phyloP scores from a whole-genome alignment of 345 rosid species.

The Euphorbia pulcherrima region DNA sequence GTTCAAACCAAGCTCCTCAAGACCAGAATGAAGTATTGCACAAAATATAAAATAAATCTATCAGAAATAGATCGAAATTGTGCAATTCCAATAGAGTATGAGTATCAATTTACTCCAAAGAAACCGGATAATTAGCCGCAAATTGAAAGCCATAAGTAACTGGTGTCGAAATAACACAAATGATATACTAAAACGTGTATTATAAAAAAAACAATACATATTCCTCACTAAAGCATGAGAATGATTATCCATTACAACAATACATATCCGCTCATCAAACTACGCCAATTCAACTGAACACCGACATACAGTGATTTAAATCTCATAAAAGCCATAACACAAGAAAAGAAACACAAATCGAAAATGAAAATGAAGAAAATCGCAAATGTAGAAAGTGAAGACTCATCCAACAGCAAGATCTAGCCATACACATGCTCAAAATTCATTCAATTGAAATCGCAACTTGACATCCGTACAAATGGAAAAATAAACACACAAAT shows the following conservation, averaged over 20 bases:
- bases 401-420: conserved; percentile 24
- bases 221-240: neutral
- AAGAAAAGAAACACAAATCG: neutral
- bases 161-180: neutral
- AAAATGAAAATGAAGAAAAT: neutral
- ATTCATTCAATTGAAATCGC: conserved; percentile 7
- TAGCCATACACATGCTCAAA: conserved; percentile 5
- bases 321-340: neutral
- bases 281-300: neutral
- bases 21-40: neutral
- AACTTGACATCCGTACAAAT: neutral
- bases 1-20: neutral
- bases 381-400: neutral
- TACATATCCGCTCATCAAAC: neutral
- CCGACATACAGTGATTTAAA: conserved; percentile 24
- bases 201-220: neutral
- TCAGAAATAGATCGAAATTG: neutral
- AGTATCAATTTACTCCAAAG: neutral
- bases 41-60: neutral
- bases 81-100: neutral
- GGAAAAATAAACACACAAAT: neutral
- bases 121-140: neutral
- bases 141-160: neutral
- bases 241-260: neutral
- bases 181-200: neutral